phyloP scores from a whole-genome alignment of 257 asterid genomes.

The Ballota nigra region DNA sequence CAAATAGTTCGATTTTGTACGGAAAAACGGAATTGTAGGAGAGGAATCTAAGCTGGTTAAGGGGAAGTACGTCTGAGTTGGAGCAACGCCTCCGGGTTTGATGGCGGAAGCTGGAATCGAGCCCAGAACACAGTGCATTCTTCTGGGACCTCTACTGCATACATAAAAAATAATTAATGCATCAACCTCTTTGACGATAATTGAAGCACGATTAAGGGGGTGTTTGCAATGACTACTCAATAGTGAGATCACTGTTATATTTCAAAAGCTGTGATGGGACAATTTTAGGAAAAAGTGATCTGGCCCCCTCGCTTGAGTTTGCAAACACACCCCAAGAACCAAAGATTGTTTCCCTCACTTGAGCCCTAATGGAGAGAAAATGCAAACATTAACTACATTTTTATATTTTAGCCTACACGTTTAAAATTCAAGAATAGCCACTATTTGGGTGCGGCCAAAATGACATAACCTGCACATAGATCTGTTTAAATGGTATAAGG shows the following conservation, averaged over 20 bases:
- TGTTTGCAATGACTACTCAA: too few relatives aligned
- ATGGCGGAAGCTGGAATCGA: constrained; percentile 67
- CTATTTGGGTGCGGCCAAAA: neutral
- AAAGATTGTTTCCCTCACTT: neutral
- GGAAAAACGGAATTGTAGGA: constrained; percentile 44
- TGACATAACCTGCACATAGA: neutral
- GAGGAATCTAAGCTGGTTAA: constrained; percentile 39
- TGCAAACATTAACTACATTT: neutral
- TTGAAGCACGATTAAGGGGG: neutral
- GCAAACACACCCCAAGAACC: neutral
- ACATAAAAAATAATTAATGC: neutral
- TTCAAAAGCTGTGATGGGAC: too few relatives aligned
- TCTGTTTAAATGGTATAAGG: neutral
- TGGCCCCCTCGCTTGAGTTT: too few relatives aligned
- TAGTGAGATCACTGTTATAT: too few relatives aligned
- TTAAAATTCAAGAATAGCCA: neutral
- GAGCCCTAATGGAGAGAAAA: neutral
- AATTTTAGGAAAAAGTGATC: too few relatives aligned
- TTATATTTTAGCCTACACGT: neutral
- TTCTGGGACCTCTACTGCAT: constrained; percentile 78
- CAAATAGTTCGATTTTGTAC: constrained; percentile 43
- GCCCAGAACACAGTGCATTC: constrained; percentile 77
- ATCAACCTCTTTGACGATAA: neutral
- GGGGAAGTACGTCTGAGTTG: constrained; percentile 60
- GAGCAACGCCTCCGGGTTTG: constrained; percentile 70